Base-by-base conservation (phyloP, 129 eudicot species). In the Artemisia tridentata region DNA sequence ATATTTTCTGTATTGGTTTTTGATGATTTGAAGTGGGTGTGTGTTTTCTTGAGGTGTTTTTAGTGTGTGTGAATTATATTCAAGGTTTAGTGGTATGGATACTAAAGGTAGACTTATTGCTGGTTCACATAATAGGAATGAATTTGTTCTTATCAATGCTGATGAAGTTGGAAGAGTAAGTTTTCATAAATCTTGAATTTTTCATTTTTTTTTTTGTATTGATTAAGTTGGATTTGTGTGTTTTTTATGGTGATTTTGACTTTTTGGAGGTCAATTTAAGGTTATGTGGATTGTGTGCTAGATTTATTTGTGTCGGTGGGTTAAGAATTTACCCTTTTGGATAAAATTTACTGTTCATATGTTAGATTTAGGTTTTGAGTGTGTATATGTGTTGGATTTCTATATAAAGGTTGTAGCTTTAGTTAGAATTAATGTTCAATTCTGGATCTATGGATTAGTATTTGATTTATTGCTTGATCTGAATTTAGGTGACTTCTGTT, bases 121-220 rank as follows among this genome's bases (percentile, higher is more conserved):
- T 63, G 98, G 98, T 74, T 92, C 98, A 49, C 98, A 92, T 50
- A 92, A 92, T 71, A 74, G 98, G 73, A 92, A 92, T 87, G 98
- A 92, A 85, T 92, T 92, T 68, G 89, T 92, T 18, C 81, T 92
- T 7, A 92, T 92, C 95, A 89, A 92, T 92, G 98, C 98, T 65
- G 98, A 92, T 87, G 98, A 92, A 73, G 85, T 92, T 89, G 98
- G 98, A 74, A 78, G 91, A 79, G 98, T 92, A 84, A 83, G 98
- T 79, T 60, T 41, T 55, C 11, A 13, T 41, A 57, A 67, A 75
- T 67, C 69, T 38, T 48, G 21, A 75, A 61, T 61, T 68, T 68
- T 29, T 68, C 48, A 9, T 48, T 47, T 46, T 68, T n/a, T 47
- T 57, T 63, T 74, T 10, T 20, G 19, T 7, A 38, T 38, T 38